Conservation (phyloP, 176 grass and related monocot genomes). For the Musa itinerans region DNA sequence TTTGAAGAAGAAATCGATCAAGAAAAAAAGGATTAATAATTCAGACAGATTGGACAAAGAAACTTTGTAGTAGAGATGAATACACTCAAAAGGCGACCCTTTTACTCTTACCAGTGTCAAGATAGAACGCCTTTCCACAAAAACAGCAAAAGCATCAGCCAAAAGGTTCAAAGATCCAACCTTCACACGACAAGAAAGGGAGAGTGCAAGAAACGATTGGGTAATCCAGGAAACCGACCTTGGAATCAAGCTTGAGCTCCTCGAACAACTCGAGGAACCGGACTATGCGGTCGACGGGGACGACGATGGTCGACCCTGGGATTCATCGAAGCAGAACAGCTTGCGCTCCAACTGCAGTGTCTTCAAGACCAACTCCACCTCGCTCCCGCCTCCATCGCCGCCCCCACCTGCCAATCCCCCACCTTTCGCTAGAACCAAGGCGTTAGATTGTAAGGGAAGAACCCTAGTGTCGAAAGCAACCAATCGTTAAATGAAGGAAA, state of each 20-base stretch:
- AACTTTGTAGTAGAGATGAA: neutral
- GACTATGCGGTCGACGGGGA: conserved; percentile 56
- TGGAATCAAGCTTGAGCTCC: conserved; percentile 79
- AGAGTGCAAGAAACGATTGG: neutral
- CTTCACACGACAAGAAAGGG: neutral
- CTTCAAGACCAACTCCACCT: conserved; percentile 97
- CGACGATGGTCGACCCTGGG: conserved; percentile 82
- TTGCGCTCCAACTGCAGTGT: conserved; percentile 98
- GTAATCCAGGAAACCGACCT: conserved; percentile 27
- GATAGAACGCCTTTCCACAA: conserved; percentile 62
- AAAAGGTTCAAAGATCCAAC: conserved; percentile 8
- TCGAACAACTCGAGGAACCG: conserved; percentile 96
- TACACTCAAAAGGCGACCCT: conserved; percentile 91
- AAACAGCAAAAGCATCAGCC: conserved; percentile 13
- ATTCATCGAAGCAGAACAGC: conserved; percentile 98
- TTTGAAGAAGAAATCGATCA: neutral
- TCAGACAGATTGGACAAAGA: no score
- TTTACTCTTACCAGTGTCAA: conserved; percentile 92
- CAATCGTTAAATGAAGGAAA: no score
- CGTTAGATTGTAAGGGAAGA: no score
- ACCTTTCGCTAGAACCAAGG: no score
- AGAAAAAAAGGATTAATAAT: neutral
- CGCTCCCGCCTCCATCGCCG: conserved; percentile 29
- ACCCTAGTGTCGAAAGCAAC: no score
- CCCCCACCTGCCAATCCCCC: neutral